Base-by-base conservation (phyloP, 139 green algal genomes). In the Coelastrella sp. region DNA sequence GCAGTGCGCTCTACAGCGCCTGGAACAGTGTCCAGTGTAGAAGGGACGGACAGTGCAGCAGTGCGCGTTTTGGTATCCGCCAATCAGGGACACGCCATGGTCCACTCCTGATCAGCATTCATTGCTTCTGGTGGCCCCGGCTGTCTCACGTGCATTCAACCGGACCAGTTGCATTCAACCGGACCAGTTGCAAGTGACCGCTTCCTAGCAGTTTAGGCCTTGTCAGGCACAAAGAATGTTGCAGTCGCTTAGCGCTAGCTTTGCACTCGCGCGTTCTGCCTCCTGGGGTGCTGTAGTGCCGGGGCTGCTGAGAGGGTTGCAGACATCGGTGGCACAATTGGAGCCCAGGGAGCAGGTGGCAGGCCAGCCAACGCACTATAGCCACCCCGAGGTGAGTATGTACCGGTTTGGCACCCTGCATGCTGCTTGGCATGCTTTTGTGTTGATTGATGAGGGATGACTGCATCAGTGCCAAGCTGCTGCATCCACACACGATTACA, bases 281-380 rank as follows among this genome's bases (percentile, higher is more conserved):
- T 32, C 14, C 17, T 76, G 16, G 68, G 61, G 59, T 57, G 58
- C 80, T 59, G 13, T 57, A n/a, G 60, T 19, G 10, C 22, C 5
- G 16, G 14, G 22, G 60, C 60, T 86, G 81, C 19, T 8, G 60
- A 60, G 60, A 76, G 22, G 81, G n/a, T 74, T 74, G 61, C 81
- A 85, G 56, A 85, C 57, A 61, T 47, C 16, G 13, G n/a, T 64
- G 3, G 17, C 79, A 11, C 8, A 19, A 47, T 4, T 57, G 60
- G 57, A 85, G 81, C 81, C 54, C 13, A 64, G 54, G 22, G 47
- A 60, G 76, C 76, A 82, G 23, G 17, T 93, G 3, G 82, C 91
- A 13, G 95, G 95, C 4, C 95, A 97, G 81, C 94, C 95, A 10
- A 96, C 89, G 0, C 90, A 91, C 22, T 83, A 89, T 14, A 95